Evolutionary conservation across 257 asterid genomes (phyloP).

Genomic region (Penstemon davidsonii): DNA sequence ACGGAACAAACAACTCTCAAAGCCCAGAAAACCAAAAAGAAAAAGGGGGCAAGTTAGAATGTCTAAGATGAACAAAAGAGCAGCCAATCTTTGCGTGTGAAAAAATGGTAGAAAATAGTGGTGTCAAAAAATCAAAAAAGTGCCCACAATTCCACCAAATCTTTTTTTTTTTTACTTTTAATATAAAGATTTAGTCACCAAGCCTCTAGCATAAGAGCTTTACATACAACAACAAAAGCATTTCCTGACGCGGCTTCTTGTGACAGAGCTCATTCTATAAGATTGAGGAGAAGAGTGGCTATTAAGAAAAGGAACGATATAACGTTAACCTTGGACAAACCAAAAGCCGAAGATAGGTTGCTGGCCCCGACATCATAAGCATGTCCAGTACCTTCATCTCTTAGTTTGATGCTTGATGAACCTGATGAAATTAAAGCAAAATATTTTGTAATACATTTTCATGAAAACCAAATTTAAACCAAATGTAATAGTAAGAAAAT

Average conservation of each 20-base stretch:
- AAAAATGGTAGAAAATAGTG: background rate
- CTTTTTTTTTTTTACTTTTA: slow-evolving; percentile 8
- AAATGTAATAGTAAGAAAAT: background rate
- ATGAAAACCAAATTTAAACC: background rate
- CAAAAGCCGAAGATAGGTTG: slow-evolving; percentile 51
- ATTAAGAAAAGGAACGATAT: slow-evolving; percentile 43
- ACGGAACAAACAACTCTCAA: no score
- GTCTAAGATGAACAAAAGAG: no score
- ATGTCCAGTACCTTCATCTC: slow-evolving; percentile 61
- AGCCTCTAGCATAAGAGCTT: slow-evolving; percentile 15
- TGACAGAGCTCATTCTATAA: slow-evolving; percentile 34
- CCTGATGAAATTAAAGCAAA: slow-evolving; percentile 38
- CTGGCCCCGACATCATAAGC: slow-evolving; percentile 54
- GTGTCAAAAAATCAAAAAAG: slow-evolving; percentile 26
- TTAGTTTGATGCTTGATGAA: slow-evolving; percentile 66
- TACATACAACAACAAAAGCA: slow-evolving; percentile 27
- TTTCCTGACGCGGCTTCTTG: slow-evolving; percentile 24
- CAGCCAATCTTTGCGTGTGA: background rate
- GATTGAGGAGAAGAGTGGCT: slow-evolving; percentile 32
- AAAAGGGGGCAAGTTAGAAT: background rate
- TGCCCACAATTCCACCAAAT: slow-evolving; percentile 15
- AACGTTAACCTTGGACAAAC: slow-evolving; percentile 30
- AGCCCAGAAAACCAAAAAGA: no score
- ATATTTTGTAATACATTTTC: no score
- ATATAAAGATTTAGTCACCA: slow-evolving; percentile 33